phyloP scores from a whole-genome alignment of 805 yeast species.

The Cyberlindnera petersonii region DNA sequence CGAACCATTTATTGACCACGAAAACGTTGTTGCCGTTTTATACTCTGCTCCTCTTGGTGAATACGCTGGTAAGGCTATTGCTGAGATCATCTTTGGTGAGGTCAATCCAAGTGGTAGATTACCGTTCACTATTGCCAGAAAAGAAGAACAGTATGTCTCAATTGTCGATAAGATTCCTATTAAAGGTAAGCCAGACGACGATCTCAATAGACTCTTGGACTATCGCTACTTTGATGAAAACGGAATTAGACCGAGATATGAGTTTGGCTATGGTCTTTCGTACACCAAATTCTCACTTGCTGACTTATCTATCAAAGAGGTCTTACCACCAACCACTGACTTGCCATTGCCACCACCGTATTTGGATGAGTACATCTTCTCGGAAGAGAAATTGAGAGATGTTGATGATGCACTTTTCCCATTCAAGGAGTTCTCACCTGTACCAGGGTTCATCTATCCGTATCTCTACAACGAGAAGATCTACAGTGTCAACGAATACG shows the following conservation, averaged over 20 bases:
- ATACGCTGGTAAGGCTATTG: conserved; percentile 51
- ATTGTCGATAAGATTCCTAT: conserved; percentile 36
- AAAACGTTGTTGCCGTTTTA: conserved; percentile 54
- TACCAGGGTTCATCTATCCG: conserved; percentile 56
- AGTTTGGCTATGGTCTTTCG: conserved; percentile 60
- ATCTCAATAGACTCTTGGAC: conserved; percentile 40
- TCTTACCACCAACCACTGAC: conserved; percentile 41
- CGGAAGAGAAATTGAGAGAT: conserved; percentile 47
- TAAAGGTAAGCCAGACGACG: conserved; percentile 35
- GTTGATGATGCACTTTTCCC: conserved; percentile 54
- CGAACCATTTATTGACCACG: conserved; percentile 52
- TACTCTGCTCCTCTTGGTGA: conserved; percentile 57
- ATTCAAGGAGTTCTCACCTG: conserved; percentile 46
- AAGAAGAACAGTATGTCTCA: conserved; percentile 44
- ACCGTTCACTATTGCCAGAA: conserved; percentile 60
- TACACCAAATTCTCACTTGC: conserved; percentile 40
- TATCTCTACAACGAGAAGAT: conserved; percentile 37
- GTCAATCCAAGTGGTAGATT: conserved; percentile 59
- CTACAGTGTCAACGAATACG: conserved; percentile 29
- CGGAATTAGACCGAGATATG: conserved; percentile 52
- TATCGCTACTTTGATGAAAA: conserved; percentile 56
- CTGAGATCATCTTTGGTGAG: conserved; percentile 57
- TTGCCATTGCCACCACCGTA: conserved; percentile 45
- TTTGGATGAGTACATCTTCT: conserved; percentile 37
- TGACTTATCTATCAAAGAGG: conserved; percentile 38